A percentile compares a stretch with the other conserved stretches of the same genome.
phyloP scores from a whole-genome alignment of 2,329 filamentous ascomycete genomes.

The Alternaria alternata region DNA sequence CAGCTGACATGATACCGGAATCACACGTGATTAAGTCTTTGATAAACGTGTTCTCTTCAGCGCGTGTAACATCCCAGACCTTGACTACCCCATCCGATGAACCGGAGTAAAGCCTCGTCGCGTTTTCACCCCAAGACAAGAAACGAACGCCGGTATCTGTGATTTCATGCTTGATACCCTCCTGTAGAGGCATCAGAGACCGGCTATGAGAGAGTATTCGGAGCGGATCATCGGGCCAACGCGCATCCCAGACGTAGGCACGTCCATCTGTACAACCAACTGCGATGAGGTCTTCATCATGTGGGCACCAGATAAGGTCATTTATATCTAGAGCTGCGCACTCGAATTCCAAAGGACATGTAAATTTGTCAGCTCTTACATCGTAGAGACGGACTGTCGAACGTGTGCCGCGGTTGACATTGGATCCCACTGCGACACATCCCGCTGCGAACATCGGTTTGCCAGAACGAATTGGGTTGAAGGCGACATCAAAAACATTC shows the following conservation, averaged over 20 bases:
- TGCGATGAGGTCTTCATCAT: constrained; percentile 61
- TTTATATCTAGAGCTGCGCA: constrained; percentile 69
- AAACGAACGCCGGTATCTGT: constrained; percentile 67
- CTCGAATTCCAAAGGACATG: constrained; percentile 56
- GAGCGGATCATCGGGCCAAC: constrained; percentile 56
- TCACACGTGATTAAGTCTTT: constrained; percentile 59
- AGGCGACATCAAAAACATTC: constrained; percentile 67
- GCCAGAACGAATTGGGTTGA: constrained; percentile 56
- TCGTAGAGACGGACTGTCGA: constrained; percentile 65
- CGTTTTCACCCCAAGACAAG: constrained; percentile 63
- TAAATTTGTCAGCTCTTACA: constrained; percentile 42
- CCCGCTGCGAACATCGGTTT: constrained; percentile 62
- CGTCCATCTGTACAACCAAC: constrained; percentile 68
- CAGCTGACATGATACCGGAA: constrained; percentile 66
- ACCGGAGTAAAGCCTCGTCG: constrained; percentile 64
- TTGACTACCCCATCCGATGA: constrained; percentile 69
- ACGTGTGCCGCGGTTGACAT: constrained; percentile 52
- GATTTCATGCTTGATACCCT: constrained; percentile 55
- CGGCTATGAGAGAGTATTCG: constrained; percentile 61
- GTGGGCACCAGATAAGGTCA: constrained; percentile 63
- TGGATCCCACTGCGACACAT: constrained; percentile 53
- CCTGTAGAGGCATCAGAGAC: constrained; percentile 59
- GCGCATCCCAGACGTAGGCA: constrained; percentile 68
- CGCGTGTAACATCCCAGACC: constrained; percentile 65
- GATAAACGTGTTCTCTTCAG: constrained; percentile 60